Evolutionary conservation across 768 basidiomycete species (phyloP).

Genomic region (Lepiota subincarnata): DNA sequence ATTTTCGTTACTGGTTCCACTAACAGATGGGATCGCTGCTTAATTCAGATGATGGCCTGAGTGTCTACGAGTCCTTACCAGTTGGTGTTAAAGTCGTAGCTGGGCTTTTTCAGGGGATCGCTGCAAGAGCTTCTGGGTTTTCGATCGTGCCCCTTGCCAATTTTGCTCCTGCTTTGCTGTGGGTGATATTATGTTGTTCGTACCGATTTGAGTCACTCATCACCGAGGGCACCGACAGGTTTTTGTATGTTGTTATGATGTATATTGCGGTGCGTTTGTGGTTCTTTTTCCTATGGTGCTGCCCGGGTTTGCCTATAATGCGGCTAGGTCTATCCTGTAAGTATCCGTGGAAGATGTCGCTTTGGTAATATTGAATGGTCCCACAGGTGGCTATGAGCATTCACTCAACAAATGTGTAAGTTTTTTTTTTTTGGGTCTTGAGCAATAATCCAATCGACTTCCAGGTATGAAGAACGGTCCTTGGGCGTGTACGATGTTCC

Average conservation of each 20-base stretch:
- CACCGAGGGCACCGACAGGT: slow-evolving; percentile 28
- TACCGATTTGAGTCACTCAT: neutral
- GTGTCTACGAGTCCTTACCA: slow-evolving; percentile 33
- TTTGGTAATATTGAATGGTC: neutral
- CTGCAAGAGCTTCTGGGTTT: slow-evolving; percentile 50
- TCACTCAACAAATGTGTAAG: slow-evolving; percentile 61
- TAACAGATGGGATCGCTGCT: neutral
- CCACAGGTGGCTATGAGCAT: slow-evolving; percentile 56
- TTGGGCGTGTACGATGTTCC: slow-evolving; percentile 61
- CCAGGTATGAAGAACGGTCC: slow-evolving; percentile 65
- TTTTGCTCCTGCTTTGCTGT: slow-evolving; percentile 71
- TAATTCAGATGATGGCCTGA: slow-evolving; percentile 35
- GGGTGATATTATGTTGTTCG: slow-evolving; percentile 18
- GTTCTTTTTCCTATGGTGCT: neutral
- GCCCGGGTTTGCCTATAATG: slow-evolving; percentile 3
- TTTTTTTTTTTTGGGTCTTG: neutral
- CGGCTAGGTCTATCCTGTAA: slow-evolving; percentile 38
- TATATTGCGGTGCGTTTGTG: slow-evolving; percentile 47
- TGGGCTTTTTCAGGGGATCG: slow-evolving; percentile 53
- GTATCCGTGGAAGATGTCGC: slow-evolving; percentile 3
- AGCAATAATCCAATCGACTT: neutral
- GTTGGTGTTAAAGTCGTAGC: slow-evolving; percentile 35
- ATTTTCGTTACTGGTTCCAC: too few species aligned
- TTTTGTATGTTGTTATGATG: slow-evolving; percentile 79
- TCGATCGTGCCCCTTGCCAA: slow-evolving; percentile 41